Percentiles rank a stretch among this genome's conserved stretches.
Evolutionary conservation across 495 filamentous ascomycete species (phyloP).

Genomic region (Emericellopsis terricola): DNA sequence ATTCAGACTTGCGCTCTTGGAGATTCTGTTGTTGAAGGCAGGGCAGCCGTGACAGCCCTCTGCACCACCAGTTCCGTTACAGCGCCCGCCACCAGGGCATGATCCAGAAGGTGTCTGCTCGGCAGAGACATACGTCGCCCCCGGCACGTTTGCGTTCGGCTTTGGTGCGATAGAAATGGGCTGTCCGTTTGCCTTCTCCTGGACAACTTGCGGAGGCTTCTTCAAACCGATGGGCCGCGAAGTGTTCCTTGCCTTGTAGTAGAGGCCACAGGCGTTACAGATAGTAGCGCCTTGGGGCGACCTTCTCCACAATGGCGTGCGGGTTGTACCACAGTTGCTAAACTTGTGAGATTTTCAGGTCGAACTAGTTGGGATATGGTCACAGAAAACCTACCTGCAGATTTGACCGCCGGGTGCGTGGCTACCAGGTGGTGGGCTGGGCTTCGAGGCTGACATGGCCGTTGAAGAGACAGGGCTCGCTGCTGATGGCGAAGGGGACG

Average conservation of each 20-base stretch:
- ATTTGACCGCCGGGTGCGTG: slow-evolving; percentile 26
- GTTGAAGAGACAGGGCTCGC: not conserved
- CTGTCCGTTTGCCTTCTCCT: slow-evolving; percentile 15
- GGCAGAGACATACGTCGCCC: slow-evolving; percentile 61
- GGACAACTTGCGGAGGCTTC: slow-evolving; percentile 31
- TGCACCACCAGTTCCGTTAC: slow-evolving; percentile 94
- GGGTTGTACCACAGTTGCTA: slow-evolving; percentile 90
- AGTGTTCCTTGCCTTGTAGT: slow-evolving; percentile 83
- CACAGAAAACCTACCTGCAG: slow-evolving; percentile 29
- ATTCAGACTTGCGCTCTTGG: slow-evolving; percentile 61
- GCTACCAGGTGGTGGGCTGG: not conserved
- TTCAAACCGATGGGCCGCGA: slow-evolving; percentile 79
- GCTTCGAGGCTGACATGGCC: not conserved
- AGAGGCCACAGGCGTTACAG: slow-evolving; percentile 94
- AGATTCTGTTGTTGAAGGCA: slow-evolving; percentile 90
- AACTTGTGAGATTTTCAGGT: slow-evolving; percentile 8
- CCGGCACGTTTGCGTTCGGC: slow-evolving; percentile 23
- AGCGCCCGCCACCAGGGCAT: slow-evolving; percentile 86
- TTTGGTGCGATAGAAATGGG: slow-evolving; percentile 14
- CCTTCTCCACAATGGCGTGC: slow-evolving; percentile 86
- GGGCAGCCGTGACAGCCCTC: slow-evolving; percentile 92
- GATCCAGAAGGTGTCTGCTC: slow-evolving; percentile 60
- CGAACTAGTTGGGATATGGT: not conserved
- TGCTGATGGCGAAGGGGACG: not conserved
- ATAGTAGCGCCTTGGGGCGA: slow-evolving; percentile 87